A percentile compares a stretch with the other conserved stretches of the same genome.
phyloP scores from a whole-genome alignment of 1,284 basidiomycete species.

The Cerrena zonata region DNA sequence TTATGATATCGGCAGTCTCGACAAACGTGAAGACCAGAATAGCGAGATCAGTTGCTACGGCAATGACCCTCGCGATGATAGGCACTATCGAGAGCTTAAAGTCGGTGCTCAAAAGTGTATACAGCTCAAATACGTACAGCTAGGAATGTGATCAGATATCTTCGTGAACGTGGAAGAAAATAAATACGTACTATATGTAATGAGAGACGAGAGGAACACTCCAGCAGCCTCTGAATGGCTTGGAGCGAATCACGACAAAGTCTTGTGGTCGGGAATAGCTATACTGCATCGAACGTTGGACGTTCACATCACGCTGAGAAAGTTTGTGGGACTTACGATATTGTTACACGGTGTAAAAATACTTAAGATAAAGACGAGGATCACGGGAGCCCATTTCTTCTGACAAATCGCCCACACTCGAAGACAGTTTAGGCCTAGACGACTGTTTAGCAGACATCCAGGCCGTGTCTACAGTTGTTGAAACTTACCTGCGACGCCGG shows the following conservation, averaged over 20 bases:
- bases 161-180: no score
- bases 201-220: no score
- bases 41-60: not conserved
- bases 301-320: no score
- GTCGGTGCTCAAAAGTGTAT: no score
- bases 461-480: not conserved
- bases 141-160: no score
- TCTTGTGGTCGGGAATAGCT: no score
- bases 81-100: not conserved
- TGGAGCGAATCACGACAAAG: no score
- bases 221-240: no score
- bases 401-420: slow-evolving; percentile 1
- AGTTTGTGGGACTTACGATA: slow-evolving; percentile 1
- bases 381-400: not conserved
- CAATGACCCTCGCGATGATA: not conserved
- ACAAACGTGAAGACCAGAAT: not conserved
- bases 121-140: no score
- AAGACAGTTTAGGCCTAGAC: not conserved
- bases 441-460: no score
- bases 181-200: no score
- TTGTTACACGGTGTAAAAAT: not conserved
- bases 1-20: not conserved
- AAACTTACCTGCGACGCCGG: not conserved
- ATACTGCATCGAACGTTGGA: no score
- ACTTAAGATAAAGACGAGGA: not conserved